These are phyloP conservation scores for Aspergillus transmontanensis DNA, from an alignment of 2,329 filamentous ascomycete species.

Conservation along the genomic window DNA sequence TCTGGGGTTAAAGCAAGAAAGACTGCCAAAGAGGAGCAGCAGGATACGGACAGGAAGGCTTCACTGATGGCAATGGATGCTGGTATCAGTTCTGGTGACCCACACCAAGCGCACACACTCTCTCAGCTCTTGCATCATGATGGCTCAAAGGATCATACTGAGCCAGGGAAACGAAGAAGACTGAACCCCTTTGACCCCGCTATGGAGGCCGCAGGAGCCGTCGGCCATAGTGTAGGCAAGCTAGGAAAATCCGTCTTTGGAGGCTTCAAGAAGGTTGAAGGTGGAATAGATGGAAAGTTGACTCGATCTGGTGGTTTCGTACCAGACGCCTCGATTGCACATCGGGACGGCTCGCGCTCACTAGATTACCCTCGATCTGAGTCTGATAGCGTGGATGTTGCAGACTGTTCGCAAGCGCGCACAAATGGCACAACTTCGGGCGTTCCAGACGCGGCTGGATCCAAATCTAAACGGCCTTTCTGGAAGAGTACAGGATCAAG, in stretches of 20 bases:
- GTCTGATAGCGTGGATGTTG: background rate
- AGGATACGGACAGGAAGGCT: constrained; percentile 53
- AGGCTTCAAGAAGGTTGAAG: constrained; percentile 44
- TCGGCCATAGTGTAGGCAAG: constrained; percentile 52
- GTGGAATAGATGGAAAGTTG: constrained; percentile 38
- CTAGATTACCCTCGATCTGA: background rate
- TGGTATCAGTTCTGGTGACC: constrained; percentile 59
- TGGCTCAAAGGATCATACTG: constrained; percentile 14
- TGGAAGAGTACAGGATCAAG: constrained; percentile 38
- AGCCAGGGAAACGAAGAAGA: constrained; percentile 21
- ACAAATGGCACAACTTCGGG: constrained; percentile 2
- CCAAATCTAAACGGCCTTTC: constrained; percentile 31
- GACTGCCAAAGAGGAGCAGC: constrained; percentile 48
- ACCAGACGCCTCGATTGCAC: constrained; percentile 6
- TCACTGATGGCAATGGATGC: constrained; percentile 49
- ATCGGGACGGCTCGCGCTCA: constrained; percentile 2
- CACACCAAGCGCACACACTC: constrained; percentile 58
- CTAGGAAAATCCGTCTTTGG: constrained; percentile 50
- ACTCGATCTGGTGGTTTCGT: constrained; percentile 39
- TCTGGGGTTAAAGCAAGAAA: constrained; percentile 50
- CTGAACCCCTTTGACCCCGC: constrained; percentile 46
- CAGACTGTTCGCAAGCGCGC: background rate
- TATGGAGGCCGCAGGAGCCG: constrained; percentile 54
- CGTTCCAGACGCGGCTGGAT: constrained; percentile 6
- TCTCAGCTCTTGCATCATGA: constrained; percentile 44